Base-by-base conservation (phyloP, 768 basidiomycete species). In the Leccinum disarticulatum region DNA sequence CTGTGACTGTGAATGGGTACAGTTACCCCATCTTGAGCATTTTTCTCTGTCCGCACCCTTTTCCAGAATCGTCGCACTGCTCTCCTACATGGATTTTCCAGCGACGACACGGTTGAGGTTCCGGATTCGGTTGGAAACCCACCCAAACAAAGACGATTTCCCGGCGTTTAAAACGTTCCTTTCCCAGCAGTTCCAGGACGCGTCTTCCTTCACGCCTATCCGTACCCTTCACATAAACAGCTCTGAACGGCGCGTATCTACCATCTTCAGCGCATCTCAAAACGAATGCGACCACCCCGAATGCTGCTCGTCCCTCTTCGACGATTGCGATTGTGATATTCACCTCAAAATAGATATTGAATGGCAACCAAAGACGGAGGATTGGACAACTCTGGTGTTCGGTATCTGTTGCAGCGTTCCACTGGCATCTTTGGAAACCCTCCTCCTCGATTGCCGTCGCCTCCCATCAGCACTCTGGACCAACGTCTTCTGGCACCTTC, bases 81-180 rank as follows among this genome's bases (percentile, higher is more conserved):
- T 56, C 27, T 19, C 55, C 27, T 56, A 6, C n/a, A 5, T 56
- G 2, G n/a, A 36, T 56, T 19, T 36, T 19, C 56, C 54, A n/a
- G n/a, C 7, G 54, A 56, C 22, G 6, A 28, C 33, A 11, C 53
- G 6, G 13, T 33, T 56, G n/a, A 56, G 56, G 53, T 56, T 56
- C 33, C 4, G 27, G 9, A 28, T 33, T 4, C 17, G n/a, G 22
- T 55, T 56, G 33, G 27, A 56, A 15, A 7, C 3, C 8, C 2
- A 19, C 27, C 13, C 33, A 2, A 33, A 56, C n/a, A 6, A 3
- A 3, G 27, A 15, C 53, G 27, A 56, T 19, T 28, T 19, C 27
- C 33, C 27, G 33, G n/a, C 8, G 14, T 56, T 56, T 10, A 36
- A 15, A 7, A 27, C 25, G 3, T 6, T 56, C 10, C 11, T 28